phyloP scores from a whole-genome alignment of 768 basidiomycete genomes.

The Boletus barrowsii region DNA sequence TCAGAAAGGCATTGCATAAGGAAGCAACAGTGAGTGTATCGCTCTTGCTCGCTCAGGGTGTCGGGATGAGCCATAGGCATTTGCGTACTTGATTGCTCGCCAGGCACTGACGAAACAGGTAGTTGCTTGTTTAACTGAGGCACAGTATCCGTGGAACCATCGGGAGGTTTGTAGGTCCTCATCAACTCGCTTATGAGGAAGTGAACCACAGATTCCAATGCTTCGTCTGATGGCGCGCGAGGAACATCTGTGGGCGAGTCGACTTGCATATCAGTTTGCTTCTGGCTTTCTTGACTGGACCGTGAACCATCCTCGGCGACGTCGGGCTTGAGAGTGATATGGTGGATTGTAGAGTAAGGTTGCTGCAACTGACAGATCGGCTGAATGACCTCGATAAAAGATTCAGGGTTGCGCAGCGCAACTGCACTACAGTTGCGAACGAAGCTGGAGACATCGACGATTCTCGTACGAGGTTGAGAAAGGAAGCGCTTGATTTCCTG shows the following conservation, averaged over 20 bases:
- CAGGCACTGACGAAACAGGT: background rate
- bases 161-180: slow-evolving; percentile 50
- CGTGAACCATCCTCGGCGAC: slow-evolving; percentile 9
- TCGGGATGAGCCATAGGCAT: slow-evolving; percentile 12
- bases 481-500: slow-evolving; percentile 84
- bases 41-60: slow-evolving; percentile 22
- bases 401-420: slow-evolving; percentile 74
- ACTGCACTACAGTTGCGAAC: slow-evolving; percentile 73
- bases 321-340: slow-evolving; percentile 57
- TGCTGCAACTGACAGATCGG: slow-evolving; percentile 69
- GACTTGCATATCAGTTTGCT: slow-evolving; percentile 56
- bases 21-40: slow-evolving; percentile 66
- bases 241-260: slow-evolving; percentile 36
- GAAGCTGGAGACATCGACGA: slow-evolving; percentile 68
- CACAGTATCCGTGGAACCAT: slow-evolving; percentile 24
- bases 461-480: slow-evolving; percentile 62
- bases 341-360: slow-evolving; percentile 55
- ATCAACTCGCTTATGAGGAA: slow-evolving; percentile 73
- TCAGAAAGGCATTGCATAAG: slow-evolving; percentile 91
- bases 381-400: slow-evolving; percentile 73
- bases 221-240: slow-evolving; percentile 35
- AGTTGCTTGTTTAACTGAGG: slow-evolving; percentile 15
- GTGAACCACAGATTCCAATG: slow-evolving; percentile 60
- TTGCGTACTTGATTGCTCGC: slow-evolving; percentile 19
- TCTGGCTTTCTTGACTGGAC: slow-evolving; percentile 8